Conservation (phyloP, 306 rosid genomes). For the Purshia tridentata region DNA sequence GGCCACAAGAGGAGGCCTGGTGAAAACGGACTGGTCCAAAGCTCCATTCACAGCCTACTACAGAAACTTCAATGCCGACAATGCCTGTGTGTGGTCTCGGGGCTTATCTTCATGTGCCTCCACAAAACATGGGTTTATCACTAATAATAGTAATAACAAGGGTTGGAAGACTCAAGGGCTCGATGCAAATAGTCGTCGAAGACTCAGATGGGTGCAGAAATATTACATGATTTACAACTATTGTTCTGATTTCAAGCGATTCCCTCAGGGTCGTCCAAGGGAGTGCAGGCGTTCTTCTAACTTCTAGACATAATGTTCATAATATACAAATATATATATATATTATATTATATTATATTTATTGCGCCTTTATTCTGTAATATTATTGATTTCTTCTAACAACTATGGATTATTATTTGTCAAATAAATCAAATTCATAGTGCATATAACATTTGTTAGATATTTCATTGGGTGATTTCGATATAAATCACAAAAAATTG, state of each 20-base stretch:
- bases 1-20: constrained; percentile 38
- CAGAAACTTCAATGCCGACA: constrained; percentile 23
- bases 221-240: constrained; percentile 35
- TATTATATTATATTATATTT: too few relatives aligned
- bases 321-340: too few relatives aligned
- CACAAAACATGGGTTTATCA: neutral
- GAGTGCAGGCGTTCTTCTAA: constrained; percentile 24
- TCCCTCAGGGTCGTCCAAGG: constrained; percentile 29
- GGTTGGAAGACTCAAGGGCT: constrained; percentile 29
- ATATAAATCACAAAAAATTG: too few relatives aligned
- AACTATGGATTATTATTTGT: too few relatives aligned
- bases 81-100: constrained; percentile 17
- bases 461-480: too few relatives aligned
- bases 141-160: neutral
- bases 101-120: neutral
- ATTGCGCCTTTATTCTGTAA: too few relatives aligned
- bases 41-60: constrained; percentile 44
- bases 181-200: constrained; percentile 18
- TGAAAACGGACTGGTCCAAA: constrained; percentile 40
- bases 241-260: constrained; percentile 31
- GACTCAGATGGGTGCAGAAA: constrained; percentile 34
- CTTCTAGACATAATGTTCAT: neutral
- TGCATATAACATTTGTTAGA: too few relatives aligned
- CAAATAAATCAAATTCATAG: too few relatives aligned
- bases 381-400: too few relatives aligned